Base-by-base conservation (phyloP, 768 basidiomycete genomes). In the Cytidiella melzeri region DNA sequence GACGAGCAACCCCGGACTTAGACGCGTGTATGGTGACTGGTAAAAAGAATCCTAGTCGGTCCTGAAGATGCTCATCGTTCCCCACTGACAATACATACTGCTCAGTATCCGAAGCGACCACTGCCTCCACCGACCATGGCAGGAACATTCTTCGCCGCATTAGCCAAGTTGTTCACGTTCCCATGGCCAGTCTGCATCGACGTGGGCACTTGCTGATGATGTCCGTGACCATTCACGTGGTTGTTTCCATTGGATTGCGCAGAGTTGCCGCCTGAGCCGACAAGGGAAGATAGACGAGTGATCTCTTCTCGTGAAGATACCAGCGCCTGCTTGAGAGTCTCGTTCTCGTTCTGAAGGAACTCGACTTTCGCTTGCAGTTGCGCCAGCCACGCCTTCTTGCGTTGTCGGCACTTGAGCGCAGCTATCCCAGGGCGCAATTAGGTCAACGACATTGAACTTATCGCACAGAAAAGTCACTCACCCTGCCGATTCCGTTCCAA, bases 401-500 rank as follows among this genome's bases (percentile, higher is more conserved):
- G 87, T 64, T 99, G 96, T 28, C 96, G 92, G 69, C 96, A 99
- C 71, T 98, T 98, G 57, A 98, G 81, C 5, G 96, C 96, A 53
- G 96, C 95, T 97, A 59, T 9, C 19, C 36, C 41, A 13, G 28
- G 19, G 9, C n/a, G n/a, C n/a, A n/a, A n/a, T n/a, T n/a, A n/a
- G n/a, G n/a, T n/a, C n/a, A n/a, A 7, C 34, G 18, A 38, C 9
- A 36, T 15, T 13, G 27, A 50, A 10, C 23, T 2, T 7, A 2
- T n/a, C n/a, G n/a, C n/a, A n/a, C n/a, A n/a, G n/a, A n/a, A n/a
- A n/a, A n/a, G n/a, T 21, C 5, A 64, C 73, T 45, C 53, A 97
- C 95, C 95, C 79, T 98, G 96, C 60, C 96, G 77, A 63, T 99
- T 99, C 53, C 96, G 77, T 67, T 98, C 96, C 52, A 99, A 70